Base-by-base conservation (phyloP, 345 rosid species). In the Gossypium bickii region DNA sequence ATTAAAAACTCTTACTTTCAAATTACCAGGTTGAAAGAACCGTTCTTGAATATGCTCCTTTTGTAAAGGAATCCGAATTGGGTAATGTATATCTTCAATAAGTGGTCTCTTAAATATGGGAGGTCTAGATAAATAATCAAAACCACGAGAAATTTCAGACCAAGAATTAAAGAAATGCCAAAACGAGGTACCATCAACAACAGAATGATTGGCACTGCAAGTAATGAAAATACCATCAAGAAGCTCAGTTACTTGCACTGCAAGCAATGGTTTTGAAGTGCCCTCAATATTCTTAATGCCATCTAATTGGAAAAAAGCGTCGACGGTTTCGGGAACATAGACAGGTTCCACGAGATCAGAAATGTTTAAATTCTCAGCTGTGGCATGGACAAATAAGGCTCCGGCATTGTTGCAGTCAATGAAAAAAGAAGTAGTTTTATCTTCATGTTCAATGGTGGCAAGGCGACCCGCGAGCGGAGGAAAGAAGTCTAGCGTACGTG, bases 351-450 rank as follows among this genome's bases (percentile, higher is more conserved):
- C 0, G 8, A 63, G 5, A 34, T 63, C 24, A n/a, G 48, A 63
- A 17, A 63, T 55, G 49, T 73, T 29, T 16, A 78, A 70, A 60
- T 74, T 61, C 61, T 59, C 78, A 60, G 82, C 82, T 10, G 12
- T 6, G 3, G 89, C 87, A 56, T 82, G 87, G 65, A 78, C 78
- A 74, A 86, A 82, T 61, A 80, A 79, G 27, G 81, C 81, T 4
- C 89, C 89, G 17, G 85, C 75, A 15, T 77, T 75, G 70, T 82
- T 85, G 25, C 81, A 79, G 62, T 27, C 80, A 47, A 86, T 82
- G 81, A 65, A 79, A 48, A 73, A 82, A 16, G 89, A 88, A 34
- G 60, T 57, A 0, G 83, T 80, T 25, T 75, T 63, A 11, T 84
- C 81, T 0, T 34, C 67, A 16, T 62, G 45, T 16, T 34, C 9